Percentiles rank a stretch among this genome's conserved stretches.
Conservation (phyloP, 2,329 filamentous ascomycete genomes). For the Gyromitra esculenta region DNA sequence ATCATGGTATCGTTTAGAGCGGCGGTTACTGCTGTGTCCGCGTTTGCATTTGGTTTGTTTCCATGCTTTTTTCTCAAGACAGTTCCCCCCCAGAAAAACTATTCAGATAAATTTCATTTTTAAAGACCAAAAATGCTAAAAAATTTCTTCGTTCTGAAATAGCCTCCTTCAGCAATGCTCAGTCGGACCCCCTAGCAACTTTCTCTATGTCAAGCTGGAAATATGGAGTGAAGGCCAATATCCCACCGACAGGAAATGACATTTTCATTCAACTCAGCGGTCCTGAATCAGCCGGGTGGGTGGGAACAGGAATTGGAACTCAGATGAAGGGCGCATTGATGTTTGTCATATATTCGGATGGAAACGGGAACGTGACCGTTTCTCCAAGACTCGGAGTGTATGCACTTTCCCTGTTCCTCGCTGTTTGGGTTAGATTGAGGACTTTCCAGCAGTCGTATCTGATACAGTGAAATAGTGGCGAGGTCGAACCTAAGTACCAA, state of each 20-base stretch:
- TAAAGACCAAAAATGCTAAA: constrained; percentile 12
- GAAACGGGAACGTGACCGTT: constrained; percentile 58
- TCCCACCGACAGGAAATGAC: constrained; percentile 50
- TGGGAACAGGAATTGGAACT: constrained; percentile 62
- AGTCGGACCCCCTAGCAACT: constrained; percentile 26
- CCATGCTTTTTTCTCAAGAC: neutral
- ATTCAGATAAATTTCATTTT: neutral
- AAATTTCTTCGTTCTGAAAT: neutral
- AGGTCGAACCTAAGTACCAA: constrained; percentile 48
- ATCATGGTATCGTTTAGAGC: constrained; percentile 39
- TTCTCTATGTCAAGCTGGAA: constrained; percentile 4
- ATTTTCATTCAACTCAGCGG: constrained; percentile 55
- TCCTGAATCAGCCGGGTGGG: constrained; percentile 60
- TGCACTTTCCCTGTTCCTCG: neutral
- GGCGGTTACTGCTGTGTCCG: constrained; percentile 20
- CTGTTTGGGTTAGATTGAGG: neutral
- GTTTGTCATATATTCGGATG: constrained; percentile 62
- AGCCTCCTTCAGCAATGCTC: constrained; percentile 40
- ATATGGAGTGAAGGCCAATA: constrained; percentile 36
- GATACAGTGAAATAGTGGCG: constrained; percentile 43
- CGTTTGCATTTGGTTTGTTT: constrained; percentile 38
- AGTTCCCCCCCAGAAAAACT: neutral
- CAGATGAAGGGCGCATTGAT: constrained; percentile 63
- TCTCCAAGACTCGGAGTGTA: constrained; percentile 55
- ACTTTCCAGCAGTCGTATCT: constrained; percentile 4